A percentile compares a stretch with the other conserved stretches of the same genome.
Conservation (phyloP, 2,329 filamentous ascomycete species). For the Fusarium albidum region DNA sequence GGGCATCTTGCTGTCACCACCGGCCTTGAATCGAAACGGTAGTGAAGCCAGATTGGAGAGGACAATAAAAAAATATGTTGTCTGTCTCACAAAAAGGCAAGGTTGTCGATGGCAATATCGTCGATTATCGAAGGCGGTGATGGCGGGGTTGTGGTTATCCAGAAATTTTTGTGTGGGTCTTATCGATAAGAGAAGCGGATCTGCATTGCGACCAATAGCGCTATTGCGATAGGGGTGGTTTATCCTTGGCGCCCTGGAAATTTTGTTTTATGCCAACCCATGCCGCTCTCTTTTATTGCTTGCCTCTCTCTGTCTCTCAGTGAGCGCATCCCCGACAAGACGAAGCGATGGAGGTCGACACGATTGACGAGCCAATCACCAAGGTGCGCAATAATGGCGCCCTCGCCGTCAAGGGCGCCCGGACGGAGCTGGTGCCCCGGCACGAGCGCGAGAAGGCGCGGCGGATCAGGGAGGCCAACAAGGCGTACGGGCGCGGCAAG, state of each 20-base stretch:
- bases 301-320: conserved; percentile 18
- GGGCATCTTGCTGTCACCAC: conserved; percentile 78
- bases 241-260: conserved; percentile 43
- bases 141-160: conserved; percentile 51
- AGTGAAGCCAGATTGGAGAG: conserved; percentile 70
- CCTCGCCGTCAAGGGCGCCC: conserved; percentile 55
- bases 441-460: conserved; percentile 60
- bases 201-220: conserved; percentile 33
- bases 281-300: conserved; percentile 15
- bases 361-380: conserved; percentile 45
- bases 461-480: conserved; percentile 69
- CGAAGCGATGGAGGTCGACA: conserved; percentile 49
- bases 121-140: conserved; percentile 40
- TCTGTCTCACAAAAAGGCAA: conserved; percentile 13
- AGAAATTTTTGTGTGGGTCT: conserved; percentile 48
- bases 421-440: conserved; percentile 61
- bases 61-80: conserved; percentile 14
- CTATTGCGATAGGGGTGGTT: conserved; percentile 36
- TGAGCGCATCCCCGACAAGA: conserved; percentile 26
- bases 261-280: conserved; percentile 42
- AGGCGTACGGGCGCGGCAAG: conserved; percentile 84
- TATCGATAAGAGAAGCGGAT: conserved; percentile 47
- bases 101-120: conserved; percentile 39
- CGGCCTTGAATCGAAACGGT: conserved; percentile 89
- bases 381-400: conserved; percentile 61